Base-by-base conservation (phyloP, 2,329 filamentous ascomycete genomes). In the Cercospora zeina region DNA sequence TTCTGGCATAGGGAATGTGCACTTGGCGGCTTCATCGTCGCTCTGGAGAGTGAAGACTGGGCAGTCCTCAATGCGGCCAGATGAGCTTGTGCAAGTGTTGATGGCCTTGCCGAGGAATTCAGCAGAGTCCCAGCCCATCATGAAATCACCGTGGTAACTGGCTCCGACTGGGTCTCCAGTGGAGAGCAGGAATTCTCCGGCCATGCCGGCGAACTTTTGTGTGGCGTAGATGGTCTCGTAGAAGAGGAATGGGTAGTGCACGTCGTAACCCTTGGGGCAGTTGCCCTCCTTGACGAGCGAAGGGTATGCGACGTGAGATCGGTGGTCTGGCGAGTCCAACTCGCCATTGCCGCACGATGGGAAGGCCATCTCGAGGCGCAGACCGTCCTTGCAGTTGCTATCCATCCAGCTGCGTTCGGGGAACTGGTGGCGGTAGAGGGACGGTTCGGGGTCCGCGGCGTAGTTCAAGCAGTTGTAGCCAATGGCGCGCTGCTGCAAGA, bases 381-480 rank as follows among this genome's bases (percentile, higher is more conserved):
- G 73, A 62, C 93, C 93, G 71, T 96, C 83, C n/a, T 78, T 77
- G 78, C 93, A 97, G 77, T 93, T 87, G 59, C 82, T 82, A 72
- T 97, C 92, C 36, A 96, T 81, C 73, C 85, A 96, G 0, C 78
- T 77, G 82, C 96, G 96, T 70, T 88, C 84, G 0, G 93, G 93
- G 69, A 97, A 71, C 73, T 85, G 87, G 76, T 96, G 93, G 67
- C 93, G 91, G 76, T 86, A 89, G 36, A 96, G 83, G 13, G 92
- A 89, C 1, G 83, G 82, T 75, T 96, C 92, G 1, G 89, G 80
- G 0, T 76, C 70, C 24, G 77, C 80, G 33, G 70, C 71, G 74
- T 97, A 97, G 84, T 97, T 88, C 64, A 99, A 79, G 77, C 95
- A 97, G 82, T 97, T 97, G 84, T 96, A 96, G 3, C 95, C 93